A percentile compares a stretch with the other conserved stretches of the same genome.
These are phyloP conservation scores for Xylaria sp. DNA, from an alignment of 2,329 filamentous ascomycete genomes.

Conservation along the genomic window DNA sequence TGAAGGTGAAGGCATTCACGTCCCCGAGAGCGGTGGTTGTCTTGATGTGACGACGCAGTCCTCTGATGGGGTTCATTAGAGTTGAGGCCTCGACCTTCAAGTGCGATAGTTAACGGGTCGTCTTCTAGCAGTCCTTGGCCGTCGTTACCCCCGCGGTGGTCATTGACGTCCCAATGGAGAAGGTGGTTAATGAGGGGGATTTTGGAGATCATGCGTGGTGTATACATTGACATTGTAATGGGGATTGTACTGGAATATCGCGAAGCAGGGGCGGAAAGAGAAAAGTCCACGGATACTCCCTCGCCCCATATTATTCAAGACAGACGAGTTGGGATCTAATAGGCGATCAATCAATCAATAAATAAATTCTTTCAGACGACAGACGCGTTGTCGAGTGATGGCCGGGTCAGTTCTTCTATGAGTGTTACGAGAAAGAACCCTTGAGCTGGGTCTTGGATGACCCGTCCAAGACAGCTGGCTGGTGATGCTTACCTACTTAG, in stretches of 20 bases:
- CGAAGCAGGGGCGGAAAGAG: background rate
- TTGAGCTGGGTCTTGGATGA: no score
- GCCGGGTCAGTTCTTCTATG: no score
- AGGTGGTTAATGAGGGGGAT: slow-evolving; percentile 9
- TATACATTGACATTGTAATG: background rate
- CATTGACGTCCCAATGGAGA: slow-evolving; percentile 5
- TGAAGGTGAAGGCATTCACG: background rate
- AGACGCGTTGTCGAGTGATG: no score
- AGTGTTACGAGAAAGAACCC: no score
- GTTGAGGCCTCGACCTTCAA: slow-evolving; percentile 22
- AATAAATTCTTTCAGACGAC: no score
- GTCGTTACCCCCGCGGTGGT: slow-evolving; percentile 22
- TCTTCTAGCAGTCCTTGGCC: slow-evolving; percentile 32
- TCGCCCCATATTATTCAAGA: background rate
- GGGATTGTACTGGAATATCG: background rate
- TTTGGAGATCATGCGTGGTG: background rate
- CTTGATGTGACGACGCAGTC: background rate
- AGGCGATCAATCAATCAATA: no score
- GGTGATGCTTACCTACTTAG: no score
- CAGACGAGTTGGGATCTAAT: no score
- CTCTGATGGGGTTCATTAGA: background rate
- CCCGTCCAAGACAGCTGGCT: no score
- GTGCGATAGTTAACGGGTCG: slow-evolving; percentile 33
- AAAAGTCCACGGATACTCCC: background rate
- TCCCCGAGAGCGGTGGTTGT: background rate